phyloP scores from a whole-genome alignment of 106 monocot species.

The Cymbidium sinense region DNA sequence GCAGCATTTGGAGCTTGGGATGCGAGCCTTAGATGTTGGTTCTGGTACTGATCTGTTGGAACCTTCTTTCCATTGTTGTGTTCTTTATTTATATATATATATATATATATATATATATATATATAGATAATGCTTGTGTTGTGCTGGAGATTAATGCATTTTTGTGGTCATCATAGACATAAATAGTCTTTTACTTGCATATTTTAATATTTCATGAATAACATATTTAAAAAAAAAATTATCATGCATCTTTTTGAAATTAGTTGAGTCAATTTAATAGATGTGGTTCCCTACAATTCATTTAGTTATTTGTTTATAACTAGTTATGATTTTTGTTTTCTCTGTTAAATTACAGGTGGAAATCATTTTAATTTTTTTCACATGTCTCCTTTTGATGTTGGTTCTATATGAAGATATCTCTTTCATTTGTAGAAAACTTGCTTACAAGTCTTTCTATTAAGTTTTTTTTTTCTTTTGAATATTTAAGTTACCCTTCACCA shows the following conservation, averaged over 20 bases:
- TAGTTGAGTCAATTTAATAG: neutral
- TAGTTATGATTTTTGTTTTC: neutral
- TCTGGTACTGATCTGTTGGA: constrained; percentile 42
- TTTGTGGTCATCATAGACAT: neutral
- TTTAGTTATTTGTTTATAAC: neutral
- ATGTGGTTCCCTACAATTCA: neutral
- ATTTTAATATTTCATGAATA: neutral
- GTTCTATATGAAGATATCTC: neutral
- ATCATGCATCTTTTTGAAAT: neutral
- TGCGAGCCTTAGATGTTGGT: constrained; percentile 81
- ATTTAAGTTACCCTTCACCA: neutral
- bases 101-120: neutral
- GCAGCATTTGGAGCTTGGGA: constrained; percentile 77
- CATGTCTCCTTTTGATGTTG: neutral
- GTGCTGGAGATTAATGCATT: neutral
- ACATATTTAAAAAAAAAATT: neutral
- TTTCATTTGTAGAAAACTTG: neutral
- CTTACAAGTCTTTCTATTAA: neutral
- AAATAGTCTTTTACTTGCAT: neutral
- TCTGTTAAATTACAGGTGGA: neutral
- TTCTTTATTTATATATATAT: neutral
- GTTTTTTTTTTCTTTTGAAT: neutral
- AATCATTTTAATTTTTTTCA: neutral
- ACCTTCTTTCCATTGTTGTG: neutral
- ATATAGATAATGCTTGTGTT: no score